Evolutionary conservation across 2,329 filamentous ascomycete species (phyloP).

Genomic region (Aaosphaeria pasadenensis): DNA sequence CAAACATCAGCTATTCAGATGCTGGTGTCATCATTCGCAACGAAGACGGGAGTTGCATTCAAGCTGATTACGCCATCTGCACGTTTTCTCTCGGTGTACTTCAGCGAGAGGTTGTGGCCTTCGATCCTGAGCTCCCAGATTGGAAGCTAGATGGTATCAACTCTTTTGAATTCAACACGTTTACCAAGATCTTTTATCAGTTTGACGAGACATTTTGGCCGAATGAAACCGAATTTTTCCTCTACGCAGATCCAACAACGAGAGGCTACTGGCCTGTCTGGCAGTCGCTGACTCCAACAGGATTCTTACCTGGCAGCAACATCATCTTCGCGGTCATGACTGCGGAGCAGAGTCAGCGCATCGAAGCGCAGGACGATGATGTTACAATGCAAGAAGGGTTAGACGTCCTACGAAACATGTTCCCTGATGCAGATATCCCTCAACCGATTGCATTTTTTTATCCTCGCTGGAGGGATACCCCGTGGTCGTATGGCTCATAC

Average conservation of each 20-base stretch:
- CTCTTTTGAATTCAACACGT: conserved; percentile 63
- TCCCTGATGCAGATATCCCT: conserved; percentile 48
- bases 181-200: conserved; percentile 67
- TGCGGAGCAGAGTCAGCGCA: conserved; percentile 49
- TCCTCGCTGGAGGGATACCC: conserved; percentile 51
- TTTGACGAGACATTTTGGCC: conserved; percentile 62
- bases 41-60: conserved; percentile 39
- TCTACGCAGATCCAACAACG: conserved; percentile 41
- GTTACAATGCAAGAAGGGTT: conserved; percentile 53
- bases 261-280: conserved; percentile 56
- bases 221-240: conserved; percentile 44
- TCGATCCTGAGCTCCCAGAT: conserved; percentile 54
- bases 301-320: conserved; percentile 56
- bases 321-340: conserved; percentile 63
- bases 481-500: conserved; percentile 56
- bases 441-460: conserved; percentile 58
- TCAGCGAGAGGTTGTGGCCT: conserved; percentile 55
- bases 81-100: conserved; percentile 42
- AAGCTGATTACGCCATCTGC: conserved; percentile 55
- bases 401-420: conserved; percentile 57
- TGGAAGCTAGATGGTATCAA: conserved; percentile 63
- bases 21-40: neutral
- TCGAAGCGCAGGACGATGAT: conserved; percentile 55
- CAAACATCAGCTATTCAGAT: neutral
- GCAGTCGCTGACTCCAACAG: conserved; percentile 55